These are phyloP conservation scores for Citropsis articulata DNA, from an alignment of 345 rosid species.

Conservation along the genomic window DNA sequence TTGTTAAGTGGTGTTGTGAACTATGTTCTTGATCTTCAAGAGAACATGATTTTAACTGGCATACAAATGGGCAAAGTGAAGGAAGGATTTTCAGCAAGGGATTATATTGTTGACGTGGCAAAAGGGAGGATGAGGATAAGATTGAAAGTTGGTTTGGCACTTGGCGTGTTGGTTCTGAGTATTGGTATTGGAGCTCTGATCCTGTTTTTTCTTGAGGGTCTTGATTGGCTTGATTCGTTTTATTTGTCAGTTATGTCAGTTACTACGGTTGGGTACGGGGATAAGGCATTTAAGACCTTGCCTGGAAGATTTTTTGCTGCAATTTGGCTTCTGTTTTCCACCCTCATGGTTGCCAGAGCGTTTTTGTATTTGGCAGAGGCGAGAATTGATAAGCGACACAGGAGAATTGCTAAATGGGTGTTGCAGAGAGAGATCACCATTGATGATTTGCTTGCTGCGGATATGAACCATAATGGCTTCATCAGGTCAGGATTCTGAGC, in stretches of 20 bases:
- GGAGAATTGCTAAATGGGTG: slow-evolving; percentile 61
- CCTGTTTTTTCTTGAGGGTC: slow-evolving; percentile 50
- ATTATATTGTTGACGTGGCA: slow-evolving; percentile 57
- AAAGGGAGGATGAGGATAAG: slow-evolving; percentile 86
- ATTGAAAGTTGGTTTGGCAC: slow-evolving; percentile 65
- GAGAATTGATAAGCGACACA: slow-evolving; percentile 58
- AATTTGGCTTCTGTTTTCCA: slow-evolving; percentile 63
- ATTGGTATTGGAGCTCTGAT: slow-evolving; percentile 54
- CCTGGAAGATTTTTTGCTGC: slow-evolving; percentile 68
- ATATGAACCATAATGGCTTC: slow-evolving; percentile 64
- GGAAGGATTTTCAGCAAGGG: slow-evolving; percentile 37
- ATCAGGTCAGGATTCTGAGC: slow-evolving; percentile 40
- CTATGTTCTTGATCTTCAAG: slow-evolving; percentile 65
- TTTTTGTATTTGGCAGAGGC: slow-evolving; percentile 71
- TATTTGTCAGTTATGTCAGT: slow-evolving; percentile 82
- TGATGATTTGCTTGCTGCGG: slow-evolving; percentile 63
- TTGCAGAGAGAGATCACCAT: slow-evolving; percentile 62
- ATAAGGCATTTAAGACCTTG: slow-evolving; percentile 58
- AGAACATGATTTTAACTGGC: slow-evolving; percentile 50
- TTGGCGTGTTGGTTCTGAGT: slow-evolving; percentile 63
- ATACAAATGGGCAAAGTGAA: slow-evolving; percentile 27
- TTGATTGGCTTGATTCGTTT: slow-evolving; percentile 58
- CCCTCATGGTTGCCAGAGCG: slow-evolving; percentile 74
- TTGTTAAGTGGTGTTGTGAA: slow-evolving; percentile 64
- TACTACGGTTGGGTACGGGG: slow-evolving; percentile 76